These are phyloP conservation scores for Ehretia macrophylla DNA, from an alignment of 257 asterid species.

Conservation along the genomic window DNA sequence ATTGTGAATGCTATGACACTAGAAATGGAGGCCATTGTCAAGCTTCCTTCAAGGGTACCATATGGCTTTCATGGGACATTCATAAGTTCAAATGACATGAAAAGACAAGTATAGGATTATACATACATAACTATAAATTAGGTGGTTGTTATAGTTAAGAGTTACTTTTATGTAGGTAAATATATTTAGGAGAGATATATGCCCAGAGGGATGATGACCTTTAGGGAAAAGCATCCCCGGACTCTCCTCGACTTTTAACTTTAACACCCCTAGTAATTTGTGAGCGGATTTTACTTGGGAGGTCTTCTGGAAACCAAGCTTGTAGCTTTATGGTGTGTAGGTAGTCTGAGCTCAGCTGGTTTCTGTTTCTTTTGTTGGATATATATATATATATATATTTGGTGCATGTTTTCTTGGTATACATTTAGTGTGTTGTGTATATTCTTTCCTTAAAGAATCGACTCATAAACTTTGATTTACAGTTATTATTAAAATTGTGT, in stretches of 20 bases:
- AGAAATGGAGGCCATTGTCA: slow-evolving; percentile 21
- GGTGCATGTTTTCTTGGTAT: too few species aligned
- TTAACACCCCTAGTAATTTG: background rate
- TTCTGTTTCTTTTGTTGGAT: background rate
- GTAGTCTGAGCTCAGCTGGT: slow-evolving; percentile 7
- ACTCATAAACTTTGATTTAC: too few species aligned
- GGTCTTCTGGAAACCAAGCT: background rate
- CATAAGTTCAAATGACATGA: slow-evolving; percentile 27
- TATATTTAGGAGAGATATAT: background rate
- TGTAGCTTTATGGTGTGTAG: slow-evolving; percentile 3
- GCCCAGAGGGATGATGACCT: slow-evolving; percentile 1
- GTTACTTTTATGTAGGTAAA: background rate
- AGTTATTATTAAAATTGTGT: too few species aligned
- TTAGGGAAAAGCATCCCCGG: slow-evolving; percentile 3
- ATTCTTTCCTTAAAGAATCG: too few species aligned
- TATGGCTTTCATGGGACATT: slow-evolving; percentile 50
- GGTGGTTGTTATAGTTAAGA: background rate
- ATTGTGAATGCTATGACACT: slow-evolving; percentile 30
- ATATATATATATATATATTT: too few species aligned
- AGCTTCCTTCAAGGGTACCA: slow-evolving; percentile 40
- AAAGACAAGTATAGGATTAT: background rate
- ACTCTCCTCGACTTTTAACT: background rate
- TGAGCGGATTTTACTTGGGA: background rate
- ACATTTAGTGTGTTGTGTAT: background rate
- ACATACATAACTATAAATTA: background rate